Conservation (phyloP, 345 rosid species). For the Punica granatum region DNA sequence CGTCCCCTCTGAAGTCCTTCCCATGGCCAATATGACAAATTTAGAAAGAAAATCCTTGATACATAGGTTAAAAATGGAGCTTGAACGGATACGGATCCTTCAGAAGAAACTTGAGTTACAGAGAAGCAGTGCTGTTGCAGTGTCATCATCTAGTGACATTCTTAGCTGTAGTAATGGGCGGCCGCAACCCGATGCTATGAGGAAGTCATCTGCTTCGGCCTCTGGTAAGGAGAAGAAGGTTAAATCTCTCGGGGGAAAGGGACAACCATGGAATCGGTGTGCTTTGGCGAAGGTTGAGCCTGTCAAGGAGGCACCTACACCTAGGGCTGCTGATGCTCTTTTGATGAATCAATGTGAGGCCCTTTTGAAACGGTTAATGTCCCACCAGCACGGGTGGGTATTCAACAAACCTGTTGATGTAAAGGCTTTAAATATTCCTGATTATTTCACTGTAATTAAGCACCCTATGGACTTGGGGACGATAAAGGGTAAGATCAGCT, state of each 20-base stretch:
- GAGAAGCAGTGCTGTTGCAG: slow-evolving; percentile 28
- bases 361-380: slow-evolving; percentile 57
- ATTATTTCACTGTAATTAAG: slow-evolving; percentile 67
- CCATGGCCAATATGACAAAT: slow-evolving; percentile 48
- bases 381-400: slow-evolving; percentile 74
- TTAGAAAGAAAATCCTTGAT: slow-evolving; percentile 62
- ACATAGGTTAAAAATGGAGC: slow-evolving; percentile 47
- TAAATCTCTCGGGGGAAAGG: slow-evolving; percentile 26
- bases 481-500: slow-evolving; percentile 48
- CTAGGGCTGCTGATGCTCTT: slow-evolving; percentile 32
- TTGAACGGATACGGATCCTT: slow-evolving; percentile 58
- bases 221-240: slow-evolving; percentile 47
- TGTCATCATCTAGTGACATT: slow-evolving; percentile 64
- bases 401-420: slow-evolving; percentile 88
- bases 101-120: slow-evolving; percentile 55
- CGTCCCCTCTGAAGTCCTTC: slow-evolving; percentile 54
- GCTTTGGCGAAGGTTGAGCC: slow-evolving; percentile 49
- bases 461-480: slow-evolving; percentile 96
- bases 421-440: slow-evolving; percentile 70
- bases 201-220: slow-evolving; percentile 33
- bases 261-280: slow-evolving; percentile 39
- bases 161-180: slow-evolving; percentile 54
- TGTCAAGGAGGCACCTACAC: slow-evolving; percentile 29
- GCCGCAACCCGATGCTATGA: slow-evolving; percentile 23
- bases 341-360: slow-evolving; percentile 81